Percentiles rank a stretch among this genome's conserved stretches.
Evolutionary conservation across 1,139 yeast species (phyloP).

Genomic region (Geotrichum phurueaensis): DNA sequence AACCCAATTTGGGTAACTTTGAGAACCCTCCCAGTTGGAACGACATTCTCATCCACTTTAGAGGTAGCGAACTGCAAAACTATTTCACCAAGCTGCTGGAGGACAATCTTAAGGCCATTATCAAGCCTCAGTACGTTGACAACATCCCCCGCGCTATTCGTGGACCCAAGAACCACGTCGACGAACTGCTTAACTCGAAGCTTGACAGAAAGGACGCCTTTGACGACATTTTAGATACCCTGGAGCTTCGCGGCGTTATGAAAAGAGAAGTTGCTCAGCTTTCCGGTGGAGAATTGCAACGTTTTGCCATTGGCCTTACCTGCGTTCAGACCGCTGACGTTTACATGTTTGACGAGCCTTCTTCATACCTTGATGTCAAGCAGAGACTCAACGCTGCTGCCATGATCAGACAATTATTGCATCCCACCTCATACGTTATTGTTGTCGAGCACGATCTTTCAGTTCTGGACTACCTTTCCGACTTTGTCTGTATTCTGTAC

Average conservation of each 20-base stretch:
- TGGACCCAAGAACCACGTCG: constrained; percentile 83
- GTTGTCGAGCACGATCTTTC: constrained; percentile 98
- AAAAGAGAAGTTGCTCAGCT: constrained; percentile 81
- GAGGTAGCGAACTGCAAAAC: constrained; percentile 96
- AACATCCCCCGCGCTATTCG: constrained; percentile 93
- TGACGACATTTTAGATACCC: constrained; percentile 55
- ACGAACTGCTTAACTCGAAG: constrained; percentile 70
- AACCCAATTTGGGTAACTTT: constrained; percentile 88
- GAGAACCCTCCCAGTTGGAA: constrained; percentile 98
- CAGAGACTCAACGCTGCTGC: constrained; percentile 97
- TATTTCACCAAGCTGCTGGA: constrained; percentile 90
- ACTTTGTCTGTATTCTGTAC: constrained; percentile 89
- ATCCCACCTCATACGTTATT: constrained; percentile 72
- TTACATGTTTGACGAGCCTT: constrained; percentile 98
- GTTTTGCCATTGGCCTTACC: constrained; percentile 96
- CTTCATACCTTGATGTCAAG: constrained; percentile 95
- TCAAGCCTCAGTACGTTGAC: constrained; percentile 97
- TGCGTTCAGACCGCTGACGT: constrained; percentile 93
- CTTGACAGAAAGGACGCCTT: constrained; percentile 60
- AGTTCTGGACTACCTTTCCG: constrained; percentile 91
- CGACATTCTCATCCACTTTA: constrained; percentile 79
- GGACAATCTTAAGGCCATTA: constrained; percentile 87
- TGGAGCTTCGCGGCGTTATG: constrained; percentile 70
- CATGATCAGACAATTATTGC: constrained; percentile 78
- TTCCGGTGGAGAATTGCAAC: constrained; percentile 97